Evolutionary conservation across 2,329 filamentous ascomycete genomes (phyloP), one percentile per base, ranked within the genome.

Genomic region (Leptodontidium sp.): DNA sequence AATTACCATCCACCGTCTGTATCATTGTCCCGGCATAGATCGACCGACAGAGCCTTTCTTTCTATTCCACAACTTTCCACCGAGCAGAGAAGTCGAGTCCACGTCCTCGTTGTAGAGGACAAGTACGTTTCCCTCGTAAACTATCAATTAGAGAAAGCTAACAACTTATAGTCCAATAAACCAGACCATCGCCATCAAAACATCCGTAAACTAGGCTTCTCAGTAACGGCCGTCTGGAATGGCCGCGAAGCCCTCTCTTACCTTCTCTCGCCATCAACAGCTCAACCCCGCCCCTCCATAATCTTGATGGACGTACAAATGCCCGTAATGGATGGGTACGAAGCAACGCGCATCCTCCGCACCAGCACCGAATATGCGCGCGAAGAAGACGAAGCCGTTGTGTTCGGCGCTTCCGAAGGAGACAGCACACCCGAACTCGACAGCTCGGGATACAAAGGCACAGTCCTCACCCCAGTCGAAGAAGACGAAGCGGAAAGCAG

Each of bases 251-350:
- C 73, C 1, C 67, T 75, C n/a, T 65, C 69, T 7, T 76, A 75
- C 64, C 67, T 73, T 24, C 70, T 70, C 1, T 65, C 57, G 9
- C 68, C 73, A 21, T 70, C 68, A 2, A 11, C 69, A 15, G 29
- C 64, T 2, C 68, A 71, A 50, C 74, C 74, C 2, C 57, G 69
- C 17, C 73, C 74, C 14, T 53, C 67, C 21, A 72, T 76, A 12
- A 74, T 76, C 4, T 64, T 77, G 2, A 77, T 83, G 81, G 85
- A 87, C 70, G 81, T 87, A 2, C 83, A 83, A 70, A 87, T 87
- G 85, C 86, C 85, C 0, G 80, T 86, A 7, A 84, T 87, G 78
- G 82, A 87, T 70, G 83, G 84, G 0, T 75, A 85, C 21, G 81
- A 84, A 66, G 79, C 83, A 0, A 87, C 84, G 21, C 78, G 79